Conservation (phyloP, 164 flowering plant species). For the Malania oleifera region DNA sequence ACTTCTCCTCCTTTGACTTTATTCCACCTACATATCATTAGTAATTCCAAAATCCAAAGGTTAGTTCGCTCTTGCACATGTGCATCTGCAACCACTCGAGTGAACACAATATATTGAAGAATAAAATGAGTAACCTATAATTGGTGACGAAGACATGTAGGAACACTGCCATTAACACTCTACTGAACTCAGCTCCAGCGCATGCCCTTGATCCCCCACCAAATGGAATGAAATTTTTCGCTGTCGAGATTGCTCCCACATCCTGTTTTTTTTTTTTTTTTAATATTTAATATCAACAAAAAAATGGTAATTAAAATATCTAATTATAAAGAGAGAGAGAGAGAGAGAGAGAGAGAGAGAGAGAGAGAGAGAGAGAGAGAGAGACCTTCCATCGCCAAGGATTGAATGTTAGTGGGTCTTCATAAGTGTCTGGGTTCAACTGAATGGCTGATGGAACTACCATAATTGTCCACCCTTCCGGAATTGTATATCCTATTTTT, state of each 20-base stretch:
- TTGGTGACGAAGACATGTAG: conserved; percentile 23
- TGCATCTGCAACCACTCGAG: not conserved
- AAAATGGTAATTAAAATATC: too few species aligned
- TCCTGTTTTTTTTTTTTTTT: not conserved
- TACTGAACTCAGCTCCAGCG: conserved; percentile 15
- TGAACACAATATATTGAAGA: too few species aligned
- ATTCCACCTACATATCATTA: conserved; percentile 11
- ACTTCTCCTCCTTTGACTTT: conserved; percentile 8
- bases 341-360: not conserved
- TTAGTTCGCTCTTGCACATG: not conserved
- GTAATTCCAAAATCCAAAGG: not conserved
- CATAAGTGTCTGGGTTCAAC: conserved; percentile 12
- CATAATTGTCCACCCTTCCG: conserved; percentile 32
- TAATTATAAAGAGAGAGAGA: too few species aligned
- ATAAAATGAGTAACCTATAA: too few species aligned
- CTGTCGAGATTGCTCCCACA: not conserved
- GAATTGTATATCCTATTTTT: conserved; percentile 28
- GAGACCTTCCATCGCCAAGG: conserved; percentile 33
- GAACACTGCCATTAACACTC: conserved; percentile 9
- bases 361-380: not conserved
- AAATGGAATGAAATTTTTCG: conserved; percentile 22
- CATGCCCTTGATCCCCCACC: conserved; percentile 20
- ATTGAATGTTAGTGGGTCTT: conserved; percentile 28
- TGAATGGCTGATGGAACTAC: conserved; percentile 19
- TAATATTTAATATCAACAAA: too few species aligned